Base-by-base conservation (phyloP, 108 stramenopile species). In the Nitzschia sp. region DNA sequence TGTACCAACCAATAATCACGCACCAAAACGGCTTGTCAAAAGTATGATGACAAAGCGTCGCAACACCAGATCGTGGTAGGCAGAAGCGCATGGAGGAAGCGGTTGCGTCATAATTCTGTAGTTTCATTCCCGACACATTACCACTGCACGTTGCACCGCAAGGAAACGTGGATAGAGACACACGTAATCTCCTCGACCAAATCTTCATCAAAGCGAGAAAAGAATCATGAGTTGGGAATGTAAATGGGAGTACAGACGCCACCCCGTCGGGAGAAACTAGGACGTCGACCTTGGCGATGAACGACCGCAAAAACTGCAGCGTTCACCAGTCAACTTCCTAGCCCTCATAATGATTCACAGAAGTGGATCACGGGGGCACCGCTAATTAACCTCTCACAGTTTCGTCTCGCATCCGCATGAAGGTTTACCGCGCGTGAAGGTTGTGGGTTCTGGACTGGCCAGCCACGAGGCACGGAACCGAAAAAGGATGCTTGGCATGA, bases 341-440 rank as follows among this genome's bases (percentile, higher is more conserved):
- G 53, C 29, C 51, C 72, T 46, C 54, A 46, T 66, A 61, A 33
- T 54, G 61, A n/a, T 59, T 18, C 31, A 59, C 19, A 46, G 18
- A 28, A 11, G 54, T 33, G 3, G 32, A 19, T 9, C 54, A 27
- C 24, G 28, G 34, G 65, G 57, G 18, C 46, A 27, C 53, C 74
- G 74, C 74, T 74, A 74, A 74, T 74, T 42, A 60, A 59, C 45
- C 58, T 53, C 59, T 35, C 25, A 29, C 32, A 61, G 17, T 1
- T 73, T 34, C 23, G 30, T 74, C 66, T 74, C n/a, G 74, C 74
- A 63, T 54, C 74, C 74, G 74, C 74, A 74, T 74, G 74, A 74
- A 74, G 74, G 66, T 74, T 9, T 58, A 27, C 36, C 46, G 57
- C 59, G 74, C 47, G 61, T 42, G 27, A 31, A 58, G 65, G 31